Conservation (phyloP, 2,329 filamentous ascomycete genomes). For the Macrophomina phaseolina region DNA sequence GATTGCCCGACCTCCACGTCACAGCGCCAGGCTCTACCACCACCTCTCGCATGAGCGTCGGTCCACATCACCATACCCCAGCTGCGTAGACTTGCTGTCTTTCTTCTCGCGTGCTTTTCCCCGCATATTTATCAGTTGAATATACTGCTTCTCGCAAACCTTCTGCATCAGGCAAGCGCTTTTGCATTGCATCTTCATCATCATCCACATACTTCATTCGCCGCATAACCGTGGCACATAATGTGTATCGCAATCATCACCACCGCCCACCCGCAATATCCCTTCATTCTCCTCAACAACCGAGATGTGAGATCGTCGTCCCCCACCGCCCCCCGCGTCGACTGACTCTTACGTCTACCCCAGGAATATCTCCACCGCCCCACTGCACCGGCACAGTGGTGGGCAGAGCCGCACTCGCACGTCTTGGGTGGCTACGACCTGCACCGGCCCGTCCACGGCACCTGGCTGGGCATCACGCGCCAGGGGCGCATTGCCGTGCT, state of each 20-base stretch:
- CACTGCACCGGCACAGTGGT: conserved; percentile 65
- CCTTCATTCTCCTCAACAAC: conserved; percentile 58
- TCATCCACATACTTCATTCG: conserved; percentile 8
- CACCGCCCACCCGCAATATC: conserved; percentile 56
- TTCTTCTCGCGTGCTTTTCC: conserved; percentile 3
- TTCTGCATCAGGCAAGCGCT: conserved; percentile 22
- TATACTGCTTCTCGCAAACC: not conserved
- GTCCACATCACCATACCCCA: conserved; percentile 7
- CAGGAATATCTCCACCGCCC: conserved; percentile 68
- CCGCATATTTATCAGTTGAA: not conserved
- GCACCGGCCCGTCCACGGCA: conserved; percentile 64
- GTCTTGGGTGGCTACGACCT: conserved; percentile 68
- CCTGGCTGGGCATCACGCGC: conserved; percentile 68
- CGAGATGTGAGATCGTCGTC: conserved; percentile 47
- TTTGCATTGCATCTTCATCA: conserved; percentile 16
- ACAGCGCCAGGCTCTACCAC: not conserved
- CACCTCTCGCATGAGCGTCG: conserved; percentile 12
- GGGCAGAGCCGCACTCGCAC: conserved; percentile 57
- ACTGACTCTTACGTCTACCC: not conserved
- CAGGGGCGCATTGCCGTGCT: conserved; percentile 66
- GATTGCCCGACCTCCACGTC: conserved; percentile 20
- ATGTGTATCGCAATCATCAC: conserved; percentile 59
- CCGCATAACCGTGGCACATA: not conserved
- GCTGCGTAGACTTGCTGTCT: conserved; percentile 2
- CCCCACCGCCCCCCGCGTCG: not conserved